Evolutionary conservation across 768 basidiomycete species (phyloP).

Genomic region (Termitomyces sp.): DNA sequence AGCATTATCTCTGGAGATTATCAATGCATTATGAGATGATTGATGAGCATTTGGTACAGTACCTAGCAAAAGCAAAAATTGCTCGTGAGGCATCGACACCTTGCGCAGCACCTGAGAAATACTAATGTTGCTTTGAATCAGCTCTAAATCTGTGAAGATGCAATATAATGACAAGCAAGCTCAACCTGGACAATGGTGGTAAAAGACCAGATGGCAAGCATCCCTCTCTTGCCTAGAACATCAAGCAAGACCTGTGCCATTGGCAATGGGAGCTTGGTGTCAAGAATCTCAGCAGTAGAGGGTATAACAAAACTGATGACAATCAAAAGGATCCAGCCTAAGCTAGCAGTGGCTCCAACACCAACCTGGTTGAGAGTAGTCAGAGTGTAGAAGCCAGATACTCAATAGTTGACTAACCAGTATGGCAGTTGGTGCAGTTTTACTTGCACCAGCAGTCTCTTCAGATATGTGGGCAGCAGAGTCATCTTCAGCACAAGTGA

Average conservation of each 20-base stretch:
- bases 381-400: not conserved
- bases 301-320: conserved; percentile 1
- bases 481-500: conserved; percentile 41
- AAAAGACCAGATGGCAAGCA: conserved; percentile 68
- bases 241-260: conserved; percentile 72
- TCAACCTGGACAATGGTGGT: conserved; percentile 53
- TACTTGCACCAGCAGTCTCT: conserved; percentile 60
- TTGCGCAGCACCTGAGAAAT: not conserved
- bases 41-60: not conserved
- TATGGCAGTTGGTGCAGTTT: conserved; percentile 66
- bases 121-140: not conserved
- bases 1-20: conserved; percentile 50
- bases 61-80: conserved; percentile 1
- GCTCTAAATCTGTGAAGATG: not conserved
- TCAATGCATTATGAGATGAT: not conserved
- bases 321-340: not conserved
- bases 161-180: not conserved
- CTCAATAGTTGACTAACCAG: conserved; percentile 9
- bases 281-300: conserved; percentile 37
- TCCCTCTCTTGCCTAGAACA: conserved; percentile 60
- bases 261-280: conserved; percentile 48
- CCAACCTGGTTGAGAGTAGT: not conserved
- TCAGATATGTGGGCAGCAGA: conserved; percentile 75
- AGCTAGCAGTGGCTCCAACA: not conserved
- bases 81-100: conserved; percentile 1